Conservation (phyloP, 495 filamentous ascomycete genomes). For the Aspergillus kassunensis region DNA sequence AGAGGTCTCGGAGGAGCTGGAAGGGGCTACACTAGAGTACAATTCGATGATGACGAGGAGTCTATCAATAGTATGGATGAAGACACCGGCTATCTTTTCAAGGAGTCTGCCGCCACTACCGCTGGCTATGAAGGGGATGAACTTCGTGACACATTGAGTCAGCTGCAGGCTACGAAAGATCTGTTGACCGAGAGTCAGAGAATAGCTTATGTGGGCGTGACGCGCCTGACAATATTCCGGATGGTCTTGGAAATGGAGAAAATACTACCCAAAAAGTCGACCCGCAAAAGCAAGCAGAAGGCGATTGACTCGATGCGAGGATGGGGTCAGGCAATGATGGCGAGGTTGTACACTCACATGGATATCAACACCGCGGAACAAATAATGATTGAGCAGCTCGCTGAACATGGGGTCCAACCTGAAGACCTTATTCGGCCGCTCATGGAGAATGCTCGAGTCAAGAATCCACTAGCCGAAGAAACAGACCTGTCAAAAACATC, state of each 20-base stretch:
- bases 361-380: slow-evolving; percentile 86
- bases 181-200: slow-evolving; percentile 92
- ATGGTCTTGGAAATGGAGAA: slow-evolving; percentile 67
- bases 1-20: slow-evolving; percentile 77
- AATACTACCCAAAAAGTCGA: slow-evolving; percentile 47
- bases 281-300: slow-evolving; percentile 64
- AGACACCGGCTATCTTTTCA: slow-evolving; percentile 94
- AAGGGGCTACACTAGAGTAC: slow-evolving; percentile 89
- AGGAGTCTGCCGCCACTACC: slow-evolving; percentile 55
- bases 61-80: slow-evolving; percentile 96
- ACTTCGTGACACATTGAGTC: slow-evolving; percentile 74
- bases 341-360: slow-evolving; percentile 91
- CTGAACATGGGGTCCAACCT: slow-evolving; percentile 84
- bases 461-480: slow-evolving; percentile 77
- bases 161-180: slow-evolving; percentile 95
- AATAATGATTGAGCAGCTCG: slow-evolving; percentile 97
- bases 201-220: slow-evolving; percentile 92
- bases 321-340: slow-evolving; percentile 98
- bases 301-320: slow-evolving; percentile 78
- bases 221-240: slow-evolving; percentile 67
- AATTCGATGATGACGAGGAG: slow-evolving; percentile 89
- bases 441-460: slow-evolving; percentile 90
- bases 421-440: slow-evolving; percentile 76
- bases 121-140: slow-evolving; percentile 71
- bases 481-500: slow-evolving; percentile 25